Evolutionary conservation across 2,329 filamentous ascomycete species (phyloP), one percentile per base, ranked within the genome.

Genomic region (Penicillium sp.): DNA sequence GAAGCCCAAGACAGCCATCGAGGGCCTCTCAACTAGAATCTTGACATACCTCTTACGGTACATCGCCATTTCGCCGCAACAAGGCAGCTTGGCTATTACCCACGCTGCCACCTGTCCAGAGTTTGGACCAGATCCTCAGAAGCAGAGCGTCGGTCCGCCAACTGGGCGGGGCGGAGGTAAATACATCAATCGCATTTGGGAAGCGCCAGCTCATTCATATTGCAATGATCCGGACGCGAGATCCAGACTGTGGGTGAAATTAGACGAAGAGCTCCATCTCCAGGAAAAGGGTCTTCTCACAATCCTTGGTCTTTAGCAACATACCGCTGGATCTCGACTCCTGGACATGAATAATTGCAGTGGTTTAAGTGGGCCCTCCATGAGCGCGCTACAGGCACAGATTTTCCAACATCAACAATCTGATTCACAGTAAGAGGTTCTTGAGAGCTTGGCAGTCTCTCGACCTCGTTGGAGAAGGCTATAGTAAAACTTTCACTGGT

Each of bases 181-280:
- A 40, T 60, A 58, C 36, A 19, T 60, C 36, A 60, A 60, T 52
- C 59, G 59, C 14, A 52, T 58, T 22, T 58, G 59, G 59, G 55
- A 58, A 43, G 55, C 47, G 22, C 24, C 55, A 14, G 1, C 51
- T 14, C 39, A 52, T 33, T 10, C 39, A 13, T 35, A 52, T 43
- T 58, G 55, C 27, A 27, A 50, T 14, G 55, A 60, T 16, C 14
- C 46, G 40, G 51, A 58, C 36, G 24, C 36, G 10, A 54, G 59
- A 39, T 53, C n/a, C 2, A 53, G 27, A 35, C 18, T 58, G 35
- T 60, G 59, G 59, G 10, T 41, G 9, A 55, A 59, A n/a, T 14
- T 63, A 14, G 50, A 54, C 11, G 27, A 56, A 27, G 55, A 50
- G 13, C 50, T 62, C 7, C 47, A 57, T 40, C 39, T 56, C 4